Evolutionary conservation across 1,139 yeast genomes (phyloP).

Genomic region (Meyerozyma athensensis): DNA sequence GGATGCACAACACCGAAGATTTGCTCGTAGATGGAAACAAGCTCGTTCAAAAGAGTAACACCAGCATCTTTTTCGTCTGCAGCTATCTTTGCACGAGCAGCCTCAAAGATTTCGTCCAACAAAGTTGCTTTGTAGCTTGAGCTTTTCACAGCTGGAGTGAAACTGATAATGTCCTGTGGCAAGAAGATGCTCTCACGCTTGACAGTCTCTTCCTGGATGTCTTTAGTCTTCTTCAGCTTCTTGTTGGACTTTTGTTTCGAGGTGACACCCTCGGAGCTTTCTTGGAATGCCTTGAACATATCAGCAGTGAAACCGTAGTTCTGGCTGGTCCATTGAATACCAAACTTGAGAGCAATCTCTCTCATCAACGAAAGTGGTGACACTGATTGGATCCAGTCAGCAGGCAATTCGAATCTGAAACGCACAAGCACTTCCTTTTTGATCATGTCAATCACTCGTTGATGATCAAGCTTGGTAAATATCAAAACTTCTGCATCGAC

Average conservation of each 20-base stretch:
- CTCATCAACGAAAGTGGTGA: conserved; percentile 52
- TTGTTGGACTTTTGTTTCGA: conserved; percentile 26
- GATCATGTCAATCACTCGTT: conserved; percentile 40
- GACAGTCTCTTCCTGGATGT: conserved; percentile 14
- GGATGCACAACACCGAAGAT: conserved; percentile 78
- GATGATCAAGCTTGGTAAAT: conserved; percentile 43
- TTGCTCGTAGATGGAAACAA: conserved; percentile 73
- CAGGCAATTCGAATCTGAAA: conserved; percentile 57
- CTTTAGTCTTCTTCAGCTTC: conserved; percentile 38
- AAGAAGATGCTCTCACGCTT: conserved; percentile 41
- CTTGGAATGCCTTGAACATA: conserved; percentile 33
- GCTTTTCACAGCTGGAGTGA: conserved; percentile 72
- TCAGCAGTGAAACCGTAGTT: conserved; percentile 47
- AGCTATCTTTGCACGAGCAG: conserved; percentile 52
- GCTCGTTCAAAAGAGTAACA: conserved; percentile 58
- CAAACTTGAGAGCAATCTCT: conserved; percentile 71
- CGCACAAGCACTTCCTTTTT: conserved; percentile 49
- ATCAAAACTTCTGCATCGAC: conserved; percentile 40
- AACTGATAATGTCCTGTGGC: conserved; percentile 58
- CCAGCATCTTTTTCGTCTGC: conserved; percentile 46
- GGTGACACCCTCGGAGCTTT: conserved; percentile 14
- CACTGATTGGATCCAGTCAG: conserved; percentile 39
- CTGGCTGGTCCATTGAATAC: conserved; percentile 77
- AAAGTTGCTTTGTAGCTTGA: conserved; percentile 62
- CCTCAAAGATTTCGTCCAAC: conserved; percentile 75